Conservation (phyloP, 345 rosid species). For the Hibiscus trionum region DNA sequence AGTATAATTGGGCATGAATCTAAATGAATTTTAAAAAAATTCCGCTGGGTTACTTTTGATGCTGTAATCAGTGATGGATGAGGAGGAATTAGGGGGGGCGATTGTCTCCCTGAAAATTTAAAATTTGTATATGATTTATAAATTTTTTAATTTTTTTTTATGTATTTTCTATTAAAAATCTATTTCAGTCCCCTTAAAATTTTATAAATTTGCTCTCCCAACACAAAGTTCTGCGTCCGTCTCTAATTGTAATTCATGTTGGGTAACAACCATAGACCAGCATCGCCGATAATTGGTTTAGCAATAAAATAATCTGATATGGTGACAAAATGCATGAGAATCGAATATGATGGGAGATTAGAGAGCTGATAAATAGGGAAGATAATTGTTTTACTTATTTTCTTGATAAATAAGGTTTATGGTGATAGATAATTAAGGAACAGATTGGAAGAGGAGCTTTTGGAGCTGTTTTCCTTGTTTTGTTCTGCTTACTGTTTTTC, state of each 20-base stretch:
- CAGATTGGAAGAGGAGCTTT: slow-evolving; percentile 37
- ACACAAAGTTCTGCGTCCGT: no score
- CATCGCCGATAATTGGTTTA: background rate
- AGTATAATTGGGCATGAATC: no score
- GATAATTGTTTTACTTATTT: background rate
- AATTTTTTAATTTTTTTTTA: no score
- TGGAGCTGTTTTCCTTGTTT: slow-evolving; percentile 80
- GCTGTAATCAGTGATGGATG: no score
- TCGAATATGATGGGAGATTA: background rate
- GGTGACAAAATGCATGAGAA: background rate
- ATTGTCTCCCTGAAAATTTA: no score
- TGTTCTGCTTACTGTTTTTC: background rate
- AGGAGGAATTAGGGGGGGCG: no score
- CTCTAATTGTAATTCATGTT: background rate
- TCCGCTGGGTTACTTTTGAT: no score
- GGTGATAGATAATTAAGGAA: background rate
- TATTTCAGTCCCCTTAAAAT: no score
- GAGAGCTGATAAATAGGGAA: background rate
- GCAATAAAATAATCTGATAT: background rate
- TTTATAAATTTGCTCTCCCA: no score
- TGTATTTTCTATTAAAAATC: no score
- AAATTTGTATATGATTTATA: no score
- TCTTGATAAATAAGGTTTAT: background rate
- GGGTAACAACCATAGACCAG: background rate
- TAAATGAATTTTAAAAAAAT: no score